These are phyloP conservation scores for Monosporascus sp. DNA, from an alignment of 2,329 filamentous ascomycete species.

Conservation along the genomic window DNA sequence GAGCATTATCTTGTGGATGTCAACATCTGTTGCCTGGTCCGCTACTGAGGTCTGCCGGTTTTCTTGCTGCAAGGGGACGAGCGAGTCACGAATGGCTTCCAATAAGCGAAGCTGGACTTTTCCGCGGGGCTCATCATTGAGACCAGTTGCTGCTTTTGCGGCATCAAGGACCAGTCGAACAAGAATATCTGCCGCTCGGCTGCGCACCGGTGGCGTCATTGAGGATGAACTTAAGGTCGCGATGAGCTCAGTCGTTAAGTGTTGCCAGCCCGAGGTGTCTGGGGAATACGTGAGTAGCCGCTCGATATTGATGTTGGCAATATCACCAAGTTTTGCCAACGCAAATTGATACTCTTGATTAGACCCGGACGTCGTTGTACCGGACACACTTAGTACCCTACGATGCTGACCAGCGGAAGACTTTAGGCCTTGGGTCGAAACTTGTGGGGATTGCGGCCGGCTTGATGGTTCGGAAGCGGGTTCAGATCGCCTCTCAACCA, in stretches of 20 bases:
- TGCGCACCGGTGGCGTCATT: slow-evolving; percentile 47
- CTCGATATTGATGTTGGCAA: slow-evolving; percentile 68
- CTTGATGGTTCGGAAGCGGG: slow-evolving; percentile 23
- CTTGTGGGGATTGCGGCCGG: slow-evolving; percentile 31
- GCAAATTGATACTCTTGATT: slow-evolving; percentile 63
- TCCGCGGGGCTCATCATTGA: slow-evolving; percentile 46
- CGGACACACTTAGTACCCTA: slow-evolving; percentile 42
- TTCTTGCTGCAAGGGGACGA: slow-evolving; percentile 51
- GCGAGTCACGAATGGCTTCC: slow-evolving; percentile 56
- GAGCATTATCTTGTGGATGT: slow-evolving; percentile 74
- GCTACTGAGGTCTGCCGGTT: slow-evolving; percentile 50
- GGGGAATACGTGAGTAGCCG: slow-evolving; percentile 65
- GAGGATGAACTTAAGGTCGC: slow-evolving; percentile 41
- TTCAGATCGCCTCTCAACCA: slow-evolving; percentile 48
- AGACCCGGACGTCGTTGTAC: slow-evolving; percentile 38
- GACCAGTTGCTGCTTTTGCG: slow-evolving; percentile 48
- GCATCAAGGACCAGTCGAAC: slow-evolving; percentile 53
- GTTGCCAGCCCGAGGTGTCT: slow-evolving; percentile 68
- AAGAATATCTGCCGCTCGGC: slow-evolving; percentile 59
- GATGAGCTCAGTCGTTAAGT: slow-evolving; percentile 54
- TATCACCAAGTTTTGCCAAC: slow-evolving; percentile 66
- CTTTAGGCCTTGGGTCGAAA: slow-evolving; percentile 22
- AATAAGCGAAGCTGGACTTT: slow-evolving; percentile 69
- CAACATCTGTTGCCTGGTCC: slow-evolving; percentile 60
- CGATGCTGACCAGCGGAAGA: slow-evolving; percentile 33